Evolutionary conservation across 306 rosid genomes (phyloP), one percentile per base, ranked within the genome.

Genomic region (Ormosia emarginata): DNA sequence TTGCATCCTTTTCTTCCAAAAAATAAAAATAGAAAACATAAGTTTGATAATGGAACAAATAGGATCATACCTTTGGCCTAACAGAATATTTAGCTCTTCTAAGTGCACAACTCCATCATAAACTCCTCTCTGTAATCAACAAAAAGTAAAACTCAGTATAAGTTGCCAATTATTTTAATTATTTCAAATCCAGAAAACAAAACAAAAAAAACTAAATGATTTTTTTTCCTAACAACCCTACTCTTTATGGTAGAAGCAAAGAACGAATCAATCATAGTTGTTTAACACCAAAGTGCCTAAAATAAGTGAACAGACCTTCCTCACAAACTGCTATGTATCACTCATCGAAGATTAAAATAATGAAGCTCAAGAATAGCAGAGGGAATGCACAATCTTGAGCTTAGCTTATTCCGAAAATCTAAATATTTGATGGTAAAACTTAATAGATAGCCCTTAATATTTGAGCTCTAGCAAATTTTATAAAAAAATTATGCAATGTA

Each of bases 71-170:
- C 92, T 87, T 84, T 90, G 80, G 77, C 94, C 67, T 59, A 93
- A 77, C 67, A 95, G 88, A 79, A 86, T 87, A 61, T 73, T 86
- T 40, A 95, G 90, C 86, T 95, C 98, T 69, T 93, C 99, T 82
- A 93, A 80, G 79, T 77, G 98, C 13, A 95, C 92, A 52, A 87
- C 87, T 46, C 91, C 97, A 82, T 85, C 86, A 75, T 89, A 93
- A 69, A 92, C 96, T 75, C 90, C 79, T 3, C 75, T 68, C 98
- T 95, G 94, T 67, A 64, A 74, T 68, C 29, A 75, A 63, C 81
- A 80, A 10, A 10, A 67, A 56, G 37, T 29, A 67, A 62, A 34
- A 33, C 14, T 75, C 56, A 61, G 3, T 29, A 66, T 39, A 52
- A 76, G 41, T 43, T 61, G 8, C 8, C 53, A 41, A 71, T 33